Evolutionary conservation across 192 early-diverging fungal genomes (phyloP), one percentile per base, ranked within the genome.

Genomic region (Umbelopsis sp.): DNA sequence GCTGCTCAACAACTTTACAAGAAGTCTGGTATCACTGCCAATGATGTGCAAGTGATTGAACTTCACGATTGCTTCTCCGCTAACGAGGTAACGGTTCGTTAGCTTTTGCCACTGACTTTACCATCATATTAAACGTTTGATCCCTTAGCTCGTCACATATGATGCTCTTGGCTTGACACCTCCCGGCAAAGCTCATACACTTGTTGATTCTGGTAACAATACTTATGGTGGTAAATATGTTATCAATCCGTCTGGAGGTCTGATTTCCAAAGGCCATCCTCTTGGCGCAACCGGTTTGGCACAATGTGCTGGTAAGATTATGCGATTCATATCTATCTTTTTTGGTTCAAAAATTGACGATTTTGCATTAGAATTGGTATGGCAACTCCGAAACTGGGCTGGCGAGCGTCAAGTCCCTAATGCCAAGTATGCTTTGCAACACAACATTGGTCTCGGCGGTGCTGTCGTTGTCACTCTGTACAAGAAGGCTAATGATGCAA

Each of bases 31-130:
- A 88, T 91, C 49, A 81, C 81, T 49, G 49, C 83, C 45, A 76
- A 78, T 3, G 88, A 91, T 70, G 82, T 92, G 10, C 80, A 87
- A 69, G 91, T 91, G 18, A 79, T 91, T 46, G 90, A 91, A 68
- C 78, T 92, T 45, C 91, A 92, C 74, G 91, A 92, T 71, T 92
- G 91, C 73, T 92, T 92, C 80, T 86, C 85, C 18, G 89, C 87
- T 67, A 92, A 90, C 70, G 91, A 92, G 75, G 83, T 87, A 53
- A 30, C 67, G n/a, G n/a, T 46, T n/a, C 16, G 7, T 23, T 12
- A 16, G 18, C 9, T 47, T 46, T 1, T 30, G 30, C 22, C 27
- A 15, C 15, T 49, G 16, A 41, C 10, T 12, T 7, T 23, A 7
- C 7, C 23, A 1, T 13, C 25, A 1, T 35, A 1, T 65, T 7